Evolutionary conservation across 2,329 filamentous ascomycete genomes (phyloP).

Genomic region (Hypoxylon sp.): DNA sequence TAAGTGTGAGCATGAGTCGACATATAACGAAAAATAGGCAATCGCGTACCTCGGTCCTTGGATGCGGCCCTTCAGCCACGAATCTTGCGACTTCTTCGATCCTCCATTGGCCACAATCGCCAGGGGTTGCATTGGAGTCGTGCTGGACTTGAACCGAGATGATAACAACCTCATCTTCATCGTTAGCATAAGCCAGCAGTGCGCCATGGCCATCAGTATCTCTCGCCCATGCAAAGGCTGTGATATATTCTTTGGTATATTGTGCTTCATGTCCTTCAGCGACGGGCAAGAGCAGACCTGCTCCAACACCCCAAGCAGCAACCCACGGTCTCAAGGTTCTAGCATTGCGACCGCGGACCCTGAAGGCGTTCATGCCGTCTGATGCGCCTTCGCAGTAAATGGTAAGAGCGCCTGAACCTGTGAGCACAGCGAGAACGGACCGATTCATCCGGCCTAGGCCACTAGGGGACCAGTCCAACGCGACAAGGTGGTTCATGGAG

Average conservation of each 20-base stretch:
- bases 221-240: slow-evolving; percentile 67
- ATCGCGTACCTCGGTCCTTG: slow-evolving; percentile 50
- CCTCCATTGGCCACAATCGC: slow-evolving; percentile 57
- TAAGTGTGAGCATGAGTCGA: slow-evolving; percentile 2
- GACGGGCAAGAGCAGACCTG: slow-evolving; percentile 63
- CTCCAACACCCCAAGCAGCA: slow-evolving; percentile 69
- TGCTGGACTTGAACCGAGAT: slow-evolving; percentile 61
- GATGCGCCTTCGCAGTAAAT: slow-evolving; percentile 64
- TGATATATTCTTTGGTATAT: slow-evolving; percentile 57
- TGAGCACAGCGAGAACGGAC: slow-evolving; percentile 65
- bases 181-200: slow-evolving; percentile 66
- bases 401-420: slow-evolving; percentile 63
- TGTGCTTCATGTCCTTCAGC: slow-evolving; percentile 50
- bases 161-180: slow-evolving; percentile 64
- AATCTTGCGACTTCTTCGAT: slow-evolving; percentile 66
- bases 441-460: slow-evolving; percentile 68
- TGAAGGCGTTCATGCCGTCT: slow-evolving; percentile 44
- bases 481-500: slow-evolving; percentile 67
- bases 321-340: slow-evolving; percentile 64
- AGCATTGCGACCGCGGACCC: slow-evolving; percentile 54
- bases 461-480: slow-evolving; percentile 69
- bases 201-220: slow-evolving; percentile 58
- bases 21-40: background rate
- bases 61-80: slow-evolving; percentile 61
- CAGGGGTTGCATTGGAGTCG: slow-evolving; percentile 35